phyloP scores from a whole-genome alignment of 2,329 filamentous ascomycete species.

The Dactylellina haptotyla region DNA sequence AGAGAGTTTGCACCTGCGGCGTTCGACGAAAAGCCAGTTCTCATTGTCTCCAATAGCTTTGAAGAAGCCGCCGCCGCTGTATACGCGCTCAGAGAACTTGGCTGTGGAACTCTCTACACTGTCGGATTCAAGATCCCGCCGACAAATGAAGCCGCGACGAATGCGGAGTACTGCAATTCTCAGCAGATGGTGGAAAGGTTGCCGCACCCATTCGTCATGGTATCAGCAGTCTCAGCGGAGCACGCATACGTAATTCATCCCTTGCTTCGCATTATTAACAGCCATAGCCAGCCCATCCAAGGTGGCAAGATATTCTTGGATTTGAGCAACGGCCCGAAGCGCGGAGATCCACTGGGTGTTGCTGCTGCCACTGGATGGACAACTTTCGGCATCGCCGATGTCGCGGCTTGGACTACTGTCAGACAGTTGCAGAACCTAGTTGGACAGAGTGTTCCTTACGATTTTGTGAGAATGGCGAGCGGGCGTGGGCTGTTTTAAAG shows the following conservation, averaged over 20 bases:
- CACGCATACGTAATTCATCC: slow-evolving; percentile 82
- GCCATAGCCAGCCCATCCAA: slow-evolving; percentile 61
- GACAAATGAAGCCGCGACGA: slow-evolving; percentile 69
- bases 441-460: slow-evolving; percentile 87
- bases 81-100: slow-evolving; percentile 79
- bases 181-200: slow-evolving; percentile 84
- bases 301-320: slow-evolving; percentile 80
- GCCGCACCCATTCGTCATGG: slow-evolving; percentile 81
- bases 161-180: slow-evolving; percentile 72
- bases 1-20: slow-evolving; percentile 84
- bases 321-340: slow-evolving; percentile 74
- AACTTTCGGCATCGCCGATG: slow-evolving; percentile 80
- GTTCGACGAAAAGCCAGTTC: slow-evolving; percentile 77
- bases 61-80: slow-evolving; percentile 81
- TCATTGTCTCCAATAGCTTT: slow-evolving; percentile 77
- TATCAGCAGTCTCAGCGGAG: slow-evolving; percentile 80
- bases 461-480: slow-evolving; percentile 80
- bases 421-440: slow-evolving; percentile 81
- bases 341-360: slow-evolving; percentile 74
- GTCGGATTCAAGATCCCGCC: slow-evolving; percentile 58
- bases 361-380: slow-evolving; percentile 81
- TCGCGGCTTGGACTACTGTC: slow-evolving; percentile 84
- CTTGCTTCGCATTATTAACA: slow-evolving; percentile 75
- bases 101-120: slow-evolving; percentile 60
- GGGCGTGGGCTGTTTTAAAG: slow-evolving; percentile 66